A percentile compares a stretch with the other conserved stretches of the same genome.
phyloP scores from a whole-genome alignment of 2,329 filamentous ascomycete species.

The Alternaria ventricosa region DNA sequence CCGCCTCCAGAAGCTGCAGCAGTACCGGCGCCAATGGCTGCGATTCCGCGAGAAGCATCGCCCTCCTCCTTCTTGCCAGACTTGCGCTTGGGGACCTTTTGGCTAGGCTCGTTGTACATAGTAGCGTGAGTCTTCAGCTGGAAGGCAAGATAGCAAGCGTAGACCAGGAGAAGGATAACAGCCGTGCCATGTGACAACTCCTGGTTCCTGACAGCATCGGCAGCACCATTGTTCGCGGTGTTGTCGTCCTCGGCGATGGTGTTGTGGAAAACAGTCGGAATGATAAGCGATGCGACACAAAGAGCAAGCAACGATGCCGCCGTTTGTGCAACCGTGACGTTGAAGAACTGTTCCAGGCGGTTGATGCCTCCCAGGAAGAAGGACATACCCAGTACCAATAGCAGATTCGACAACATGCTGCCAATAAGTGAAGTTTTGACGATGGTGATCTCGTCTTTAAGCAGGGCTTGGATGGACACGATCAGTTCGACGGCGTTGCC shows the following conservation, averaged over 20 bases:
- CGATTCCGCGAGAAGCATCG: slow-evolving; percentile 57
- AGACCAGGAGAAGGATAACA: slow-evolving; percentile 83
- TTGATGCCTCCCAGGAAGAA: slow-evolving; percentile 88
- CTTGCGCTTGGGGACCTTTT: slow-evolving; percentile 72
- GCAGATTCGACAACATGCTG: slow-evolving; percentile 87
- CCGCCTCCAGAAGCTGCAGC: slow-evolving; percentile 59
- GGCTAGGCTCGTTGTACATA: slow-evolving; percentile 80
- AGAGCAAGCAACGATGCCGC: slow-evolving; percentile 81
- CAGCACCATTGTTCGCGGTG: slow-evolving; percentile 10
- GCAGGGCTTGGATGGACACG: slow-evolving; percentile 82
- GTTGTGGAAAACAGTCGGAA: slow-evolving; percentile 79
- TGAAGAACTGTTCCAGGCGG: slow-evolving; percentile 85
- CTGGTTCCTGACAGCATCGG: slow-evolving; percentile 39
- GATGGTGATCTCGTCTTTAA: slow-evolving; percentile 76
- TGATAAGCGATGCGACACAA: slow-evolving; percentile 81
- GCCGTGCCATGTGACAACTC: slow-evolving; percentile 71
- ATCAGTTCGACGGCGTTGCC: slow-evolving; percentile 92
- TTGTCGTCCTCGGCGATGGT: slow-evolving; percentile 38
- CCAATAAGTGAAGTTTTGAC: slow-evolving; percentile 93
- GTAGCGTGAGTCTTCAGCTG: slow-evolving; percentile 84
- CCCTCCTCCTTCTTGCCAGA: slow-evolving; percentile 57
- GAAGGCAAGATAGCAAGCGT: slow-evolving; percentile 84
- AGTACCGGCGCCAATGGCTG: slow-evolving; percentile 60
- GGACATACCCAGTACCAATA: slow-evolving; percentile 88
- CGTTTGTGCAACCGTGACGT: slow-evolving; percentile 89